These are phyloP conservation scores for Trifolium subterraneum DNA, from an alignment of 306 rosid species.

Conservation along the genomic window DNA sequence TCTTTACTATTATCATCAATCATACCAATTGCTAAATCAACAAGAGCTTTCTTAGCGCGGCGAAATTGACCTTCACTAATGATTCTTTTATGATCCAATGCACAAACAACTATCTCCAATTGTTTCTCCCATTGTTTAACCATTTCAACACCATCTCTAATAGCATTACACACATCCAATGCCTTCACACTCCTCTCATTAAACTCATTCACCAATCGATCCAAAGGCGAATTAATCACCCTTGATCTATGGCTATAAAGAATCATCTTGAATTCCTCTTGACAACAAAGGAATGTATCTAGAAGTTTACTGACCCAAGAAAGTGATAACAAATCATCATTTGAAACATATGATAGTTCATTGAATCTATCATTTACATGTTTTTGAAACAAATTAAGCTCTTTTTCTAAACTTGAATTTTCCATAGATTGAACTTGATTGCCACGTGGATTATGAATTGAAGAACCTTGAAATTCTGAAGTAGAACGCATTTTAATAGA, in stretches of 20 bases:
- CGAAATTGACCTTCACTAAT: slow-evolving; percentile 88
- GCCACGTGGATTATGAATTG: slow-evolving; percentile 55
- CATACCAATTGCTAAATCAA: slow-evolving; percentile 82
- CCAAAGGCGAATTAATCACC: slow-evolving; percentile 54
- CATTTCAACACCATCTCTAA: slow-evolving; percentile 88
- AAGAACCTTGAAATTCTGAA: slow-evolving; percentile 65
- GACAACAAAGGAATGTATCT: slow-evolving; percentile 65
- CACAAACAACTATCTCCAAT: slow-evolving; percentile 72
- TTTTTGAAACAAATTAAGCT: slow-evolving; percentile 71
- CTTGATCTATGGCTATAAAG: slow-evolving; percentile 46
- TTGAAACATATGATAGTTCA: slow-evolving; percentile 48
- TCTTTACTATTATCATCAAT: slow-evolving; percentile 83
- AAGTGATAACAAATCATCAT: slow-evolving; percentile 64
- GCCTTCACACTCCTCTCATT: slow-evolving; percentile 84
- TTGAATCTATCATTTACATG: slow-evolving; percentile 57
- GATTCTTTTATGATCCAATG: slow-evolving; percentile 59
- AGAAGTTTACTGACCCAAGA: slow-evolving; percentile 77
- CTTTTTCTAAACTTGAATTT: slow-evolving; percentile 48
- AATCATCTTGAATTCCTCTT: slow-evolving; percentile 66
- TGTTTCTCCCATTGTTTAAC: slow-evolving; percentile 80
- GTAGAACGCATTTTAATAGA: slow-evolving; percentile 66
- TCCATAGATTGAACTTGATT: slow-evolving; percentile 63
- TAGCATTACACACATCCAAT: slow-evolving; percentile 83
- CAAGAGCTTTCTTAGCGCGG: slow-evolving; percentile 82
- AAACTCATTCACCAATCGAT: slow-evolving; percentile 73